These are phyloP conservation scores for Trichoderma arundinaceum DNA, from an alignment of 2,329 filamentous ascomycete genomes.

Conservation along the genomic window DNA sequence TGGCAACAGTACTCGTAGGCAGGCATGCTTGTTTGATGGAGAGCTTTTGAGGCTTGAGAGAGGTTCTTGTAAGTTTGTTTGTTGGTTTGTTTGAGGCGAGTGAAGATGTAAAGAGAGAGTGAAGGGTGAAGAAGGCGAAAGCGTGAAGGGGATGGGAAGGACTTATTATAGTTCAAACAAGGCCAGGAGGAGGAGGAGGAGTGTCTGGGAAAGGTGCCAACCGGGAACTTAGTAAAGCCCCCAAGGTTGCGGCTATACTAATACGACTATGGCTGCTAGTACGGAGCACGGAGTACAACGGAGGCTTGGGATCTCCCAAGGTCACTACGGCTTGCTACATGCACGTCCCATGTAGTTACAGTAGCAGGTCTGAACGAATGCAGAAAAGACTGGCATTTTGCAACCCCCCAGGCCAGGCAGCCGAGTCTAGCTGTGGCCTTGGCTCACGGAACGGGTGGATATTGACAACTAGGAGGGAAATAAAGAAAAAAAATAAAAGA, in stretches of 20 bases:
- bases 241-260: no score
- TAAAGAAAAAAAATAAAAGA: background rate
- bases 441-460: conserved; percentile 8
- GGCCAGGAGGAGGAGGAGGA: background rate
- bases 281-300: no score
- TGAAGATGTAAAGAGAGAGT: background rate
- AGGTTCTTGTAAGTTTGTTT: background rate
- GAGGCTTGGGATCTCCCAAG: no score
- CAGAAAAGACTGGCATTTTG: background rate
- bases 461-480: background rate
- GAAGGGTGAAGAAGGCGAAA: background rate
- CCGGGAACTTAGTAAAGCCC: no score
- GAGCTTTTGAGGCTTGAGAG: background rate
- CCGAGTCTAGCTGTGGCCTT: background rate
- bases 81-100: background rate
- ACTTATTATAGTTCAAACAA: conserved; percentile 29
- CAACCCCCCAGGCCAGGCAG: no score
- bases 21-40: conserved; percentile 46
- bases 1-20: conserved; percentile 60
- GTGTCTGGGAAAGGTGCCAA: conserved; percentile 15
- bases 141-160: background rate
- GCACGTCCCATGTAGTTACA: no score
- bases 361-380: no score
- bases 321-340: no score
- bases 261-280: background rate